Conservation (phyloP, 257 asterid species). For the Phtheirospermum japonicum region DNA sequence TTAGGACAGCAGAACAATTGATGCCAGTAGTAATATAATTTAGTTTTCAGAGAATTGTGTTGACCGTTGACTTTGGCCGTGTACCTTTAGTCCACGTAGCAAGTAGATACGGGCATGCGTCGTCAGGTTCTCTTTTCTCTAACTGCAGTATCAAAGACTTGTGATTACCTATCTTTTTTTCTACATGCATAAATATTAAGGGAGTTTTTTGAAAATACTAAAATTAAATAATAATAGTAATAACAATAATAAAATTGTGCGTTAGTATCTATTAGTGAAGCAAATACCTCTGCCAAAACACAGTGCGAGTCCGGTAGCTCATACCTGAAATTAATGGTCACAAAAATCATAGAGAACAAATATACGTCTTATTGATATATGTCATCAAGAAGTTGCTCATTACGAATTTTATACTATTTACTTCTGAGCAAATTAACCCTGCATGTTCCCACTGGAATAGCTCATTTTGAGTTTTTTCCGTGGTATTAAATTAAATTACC, state of each 20-base stretch:
- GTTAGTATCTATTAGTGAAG: background rate
- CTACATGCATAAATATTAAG: too few relatives aligned
- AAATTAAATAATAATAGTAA: too few relatives aligned
- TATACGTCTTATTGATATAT: too few relatives aligned
- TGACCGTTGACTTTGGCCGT: too few relatives aligned
- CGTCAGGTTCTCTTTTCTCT: background rate
- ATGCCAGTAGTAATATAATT: background rate
- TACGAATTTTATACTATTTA: too few relatives aligned
- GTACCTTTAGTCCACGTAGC: conserved; percentile 1
- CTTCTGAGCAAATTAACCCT: too few relatives aligned
- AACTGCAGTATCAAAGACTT: background rate
- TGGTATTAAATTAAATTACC: too few relatives aligned
- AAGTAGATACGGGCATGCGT: background rate
- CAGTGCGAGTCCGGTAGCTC: background rate
- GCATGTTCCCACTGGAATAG: too few relatives aligned
- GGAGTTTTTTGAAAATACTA: too few relatives aligned
- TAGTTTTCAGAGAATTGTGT: background rate
- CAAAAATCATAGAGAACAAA: too few relatives aligned
- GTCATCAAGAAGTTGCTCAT: background rate
- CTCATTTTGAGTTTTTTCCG: too few relatives aligned
- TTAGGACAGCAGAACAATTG: background rate
- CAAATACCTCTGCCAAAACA: background rate
- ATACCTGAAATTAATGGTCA: background rate
- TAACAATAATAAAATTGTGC: too few relatives aligned
- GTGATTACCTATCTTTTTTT: background rate